phyloP scores from a whole-genome alignment of 2,329 filamentous ascomycete species.

The Nigrospora oryzae region DNA sequence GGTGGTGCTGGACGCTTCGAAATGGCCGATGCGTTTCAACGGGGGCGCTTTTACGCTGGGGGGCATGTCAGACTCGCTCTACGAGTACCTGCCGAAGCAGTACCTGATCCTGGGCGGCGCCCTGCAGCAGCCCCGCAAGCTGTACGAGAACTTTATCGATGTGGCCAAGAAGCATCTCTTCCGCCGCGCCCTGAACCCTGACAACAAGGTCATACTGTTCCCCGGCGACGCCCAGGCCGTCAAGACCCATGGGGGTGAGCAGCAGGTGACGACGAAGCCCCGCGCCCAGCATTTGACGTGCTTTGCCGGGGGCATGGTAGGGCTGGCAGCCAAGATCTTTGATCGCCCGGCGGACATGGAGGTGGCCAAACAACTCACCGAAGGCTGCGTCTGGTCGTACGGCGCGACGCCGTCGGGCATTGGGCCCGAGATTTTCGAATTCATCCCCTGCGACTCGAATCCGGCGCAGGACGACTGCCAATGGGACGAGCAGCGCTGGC shows the following conservation, averaged over 20 bases:
- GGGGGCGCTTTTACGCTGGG: constrained; percentile 24
- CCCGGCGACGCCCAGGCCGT: constrained; percentile 28
- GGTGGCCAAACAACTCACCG: constrained; percentile 33
- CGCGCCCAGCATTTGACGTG: constrained; percentile 37
- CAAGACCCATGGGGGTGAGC: background rate
- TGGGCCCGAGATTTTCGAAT: constrained; percentile 41
- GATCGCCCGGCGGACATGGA: constrained; percentile 30
- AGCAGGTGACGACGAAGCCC: background rate
- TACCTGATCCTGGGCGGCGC: constrained; percentile 48
- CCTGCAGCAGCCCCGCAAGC: constrained; percentile 44
- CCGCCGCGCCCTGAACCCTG: constrained; percentile 54
- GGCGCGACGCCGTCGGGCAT: constrained; percentile 36
- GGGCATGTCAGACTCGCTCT: constrained; percentile 30
- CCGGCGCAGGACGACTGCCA: constrained; percentile 7
- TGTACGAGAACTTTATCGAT: constrained; percentile 56
- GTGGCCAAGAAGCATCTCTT: constrained; percentile 52
- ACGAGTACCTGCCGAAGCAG: constrained; percentile 45
- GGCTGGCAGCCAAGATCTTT: constrained; percentile 36
- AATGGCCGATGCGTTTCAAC: constrained; percentile 48
- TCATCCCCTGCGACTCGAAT: constrained; percentile 17
- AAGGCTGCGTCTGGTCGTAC: constrained; percentile 46
- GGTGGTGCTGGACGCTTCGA: constrained; percentile 39
- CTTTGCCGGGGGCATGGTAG: constrained; percentile 42
- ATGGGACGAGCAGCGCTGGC: constrained; percentile 20
- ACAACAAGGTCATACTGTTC: constrained; percentile 50